phyloP scores from a whole-genome alignment of 139 green algal species.

The Chlamydomonas asymmetrica region DNA sequence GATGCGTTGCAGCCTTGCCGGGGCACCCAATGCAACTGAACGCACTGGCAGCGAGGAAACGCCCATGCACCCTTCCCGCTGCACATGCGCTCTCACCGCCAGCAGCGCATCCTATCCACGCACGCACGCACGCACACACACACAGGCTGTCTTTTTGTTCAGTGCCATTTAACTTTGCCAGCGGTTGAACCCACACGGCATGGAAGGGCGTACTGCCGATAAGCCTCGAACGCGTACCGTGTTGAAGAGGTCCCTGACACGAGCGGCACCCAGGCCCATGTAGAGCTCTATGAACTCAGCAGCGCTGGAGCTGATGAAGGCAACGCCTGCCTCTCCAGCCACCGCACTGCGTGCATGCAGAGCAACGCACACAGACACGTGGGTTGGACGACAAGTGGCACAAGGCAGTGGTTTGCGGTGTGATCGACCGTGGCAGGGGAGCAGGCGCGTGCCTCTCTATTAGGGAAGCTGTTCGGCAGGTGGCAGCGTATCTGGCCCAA shows the following conservation, averaged over 20 bases:
- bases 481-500: not conserved
- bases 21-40: too few relatives aligned
- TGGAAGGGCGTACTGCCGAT: not conserved
- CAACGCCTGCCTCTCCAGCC: slow-evolving; percentile 82
- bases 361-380: slow-evolving; percentile 65
- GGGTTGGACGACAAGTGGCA: not conserved
- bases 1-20: too few relatives aligned
- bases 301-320: slow-evolving; percentile 82
- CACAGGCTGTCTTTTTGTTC: not conserved
- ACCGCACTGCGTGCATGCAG: slow-evolving; percentile 82
- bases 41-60: too few relatives aligned
- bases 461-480: not conserved
- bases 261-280: slow-evolving; percentile 93
- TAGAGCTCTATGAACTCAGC: slow-evolving; percentile 99
- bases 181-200: not conserved
- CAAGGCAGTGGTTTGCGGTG: not conserved
- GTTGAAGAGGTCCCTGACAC: slow-evolving; percentile 93
- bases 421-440: not conserved
- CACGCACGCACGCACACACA: not conserved
- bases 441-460: not conserved
- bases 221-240: slow-evolving; percentile 38
- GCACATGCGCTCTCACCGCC: too few relatives aligned
- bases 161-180: not conserved
- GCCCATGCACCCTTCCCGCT: too few relatives aligned
- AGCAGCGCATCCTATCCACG: too few relatives aligned